Conservation (phyloP, 208 protist species). For the Acanthamoeba lenticulata region DNA sequence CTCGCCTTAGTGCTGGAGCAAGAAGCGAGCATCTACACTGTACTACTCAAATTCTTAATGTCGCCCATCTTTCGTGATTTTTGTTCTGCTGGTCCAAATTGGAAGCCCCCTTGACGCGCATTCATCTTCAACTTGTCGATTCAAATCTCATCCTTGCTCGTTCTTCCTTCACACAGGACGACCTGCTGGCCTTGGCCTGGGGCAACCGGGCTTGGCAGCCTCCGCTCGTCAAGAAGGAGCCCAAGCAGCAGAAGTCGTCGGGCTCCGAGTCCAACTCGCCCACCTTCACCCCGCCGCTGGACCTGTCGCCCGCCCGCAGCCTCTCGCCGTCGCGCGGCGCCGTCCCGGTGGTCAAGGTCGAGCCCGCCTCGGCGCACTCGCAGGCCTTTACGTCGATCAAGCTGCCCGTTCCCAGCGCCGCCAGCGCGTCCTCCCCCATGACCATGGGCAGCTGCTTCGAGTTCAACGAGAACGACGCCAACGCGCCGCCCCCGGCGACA, state of each 20-base stretch:
- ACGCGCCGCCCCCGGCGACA: background rate
- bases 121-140: background rate
- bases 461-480: conserved; percentile 26
- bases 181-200: background rate
- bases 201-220: conserved; percentile 17
- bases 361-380: background rate
- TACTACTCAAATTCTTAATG: too few species aligned
- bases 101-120: too few species aligned
- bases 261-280: background rate
- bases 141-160: background rate
- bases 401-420: background rate
- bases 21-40: too few species aligned
- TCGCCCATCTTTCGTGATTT: too few species aligned
- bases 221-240: background rate
- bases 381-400: background rate
- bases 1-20: too few species aligned
- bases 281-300: background rate
- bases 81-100: too few species aligned
- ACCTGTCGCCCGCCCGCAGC: background rate
- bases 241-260: background rate
- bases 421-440: background rate
- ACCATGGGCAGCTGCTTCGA: background rate
- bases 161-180: background rate
- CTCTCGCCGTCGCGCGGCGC: background rate
- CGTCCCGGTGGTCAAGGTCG: background rate